These are phyloP conservation scores for Boletus nobilissimus DNA, from an alignment of 1,284 basidiomycete genomes.

Conservation along the genomic window DNA sequence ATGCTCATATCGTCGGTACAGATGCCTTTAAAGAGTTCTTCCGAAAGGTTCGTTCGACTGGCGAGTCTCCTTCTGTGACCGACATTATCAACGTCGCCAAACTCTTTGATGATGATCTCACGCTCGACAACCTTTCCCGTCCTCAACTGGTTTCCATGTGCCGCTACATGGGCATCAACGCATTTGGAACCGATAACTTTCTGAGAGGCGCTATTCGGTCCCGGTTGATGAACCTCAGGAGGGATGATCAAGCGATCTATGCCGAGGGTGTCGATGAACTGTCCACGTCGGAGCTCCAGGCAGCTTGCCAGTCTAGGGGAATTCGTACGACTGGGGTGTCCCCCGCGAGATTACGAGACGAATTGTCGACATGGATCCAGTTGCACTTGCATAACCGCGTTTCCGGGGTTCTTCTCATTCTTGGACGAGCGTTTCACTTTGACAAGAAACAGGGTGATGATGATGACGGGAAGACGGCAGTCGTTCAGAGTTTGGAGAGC, in stretches of 20 bases:
- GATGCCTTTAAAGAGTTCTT: constrained; percentile 99
- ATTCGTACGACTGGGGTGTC: constrained; percentile 90
- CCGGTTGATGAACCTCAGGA: constrained; percentile 84
- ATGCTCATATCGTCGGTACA: constrained; percentile 89
- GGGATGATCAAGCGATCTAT: constrained; percentile 94
- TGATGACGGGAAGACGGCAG: constrained; percentile 79
- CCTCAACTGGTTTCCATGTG: constrained; percentile 98
- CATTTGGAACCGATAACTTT: constrained; percentile 99
- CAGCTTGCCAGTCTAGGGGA: constrained; percentile 94
- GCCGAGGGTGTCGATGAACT: constrained; percentile 91
- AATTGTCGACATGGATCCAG: constrained; percentile 93
- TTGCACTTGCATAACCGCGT: constrained; percentile 90
- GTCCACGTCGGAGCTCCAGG: constrained; percentile 90
- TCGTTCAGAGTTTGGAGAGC: constrained; percentile 87
- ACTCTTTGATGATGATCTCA: constrained; percentile 97
- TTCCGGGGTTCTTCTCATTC: constrained; percentile 92
- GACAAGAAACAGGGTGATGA: constrained; percentile 78
- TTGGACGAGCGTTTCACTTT: constrained; percentile 95
- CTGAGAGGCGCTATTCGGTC: constrained; percentile 92
- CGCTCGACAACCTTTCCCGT: constrained; percentile 96
- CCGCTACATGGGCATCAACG: constrained; percentile 97
- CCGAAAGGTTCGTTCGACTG: constrained; percentile 96
- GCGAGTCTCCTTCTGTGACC: constrained; percentile 88
- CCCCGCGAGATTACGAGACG: constrained; percentile 86
- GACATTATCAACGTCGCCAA: constrained; percentile 97